Conservation (phyloP, 2,329 filamentous ascomycete genomes). For the Fusarium sp. region DNA sequence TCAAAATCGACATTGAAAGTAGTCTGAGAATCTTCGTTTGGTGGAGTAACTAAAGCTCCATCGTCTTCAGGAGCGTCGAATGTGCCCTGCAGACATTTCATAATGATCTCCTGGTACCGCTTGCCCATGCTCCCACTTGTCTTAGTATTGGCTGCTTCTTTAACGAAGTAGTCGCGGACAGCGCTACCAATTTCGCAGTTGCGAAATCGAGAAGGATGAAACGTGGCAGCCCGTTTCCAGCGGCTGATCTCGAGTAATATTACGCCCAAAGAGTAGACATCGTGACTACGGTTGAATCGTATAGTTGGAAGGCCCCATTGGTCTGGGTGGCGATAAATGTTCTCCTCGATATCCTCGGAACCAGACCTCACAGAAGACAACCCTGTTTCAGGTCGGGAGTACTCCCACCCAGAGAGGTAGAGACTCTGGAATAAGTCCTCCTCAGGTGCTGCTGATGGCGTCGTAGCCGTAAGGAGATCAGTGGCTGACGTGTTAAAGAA, state of each 20-base stretch:
- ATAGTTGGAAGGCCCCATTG: not conserved
- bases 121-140: not conserved
- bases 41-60: not conserved
- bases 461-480: not conserved
- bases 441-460: not conserved
- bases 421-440: not conserved
- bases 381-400: not conserved
- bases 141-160: not conserved
- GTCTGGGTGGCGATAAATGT: slow-evolving; percentile 1
- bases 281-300: not conserved
- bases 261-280: not conserved
- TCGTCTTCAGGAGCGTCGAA: not conserved
- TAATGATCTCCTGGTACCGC: not conserved
- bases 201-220: not conserved
- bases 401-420: not conserved
- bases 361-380: not conserved
- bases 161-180: not conserved
- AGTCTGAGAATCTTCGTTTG: not conserved
- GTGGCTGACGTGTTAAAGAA: not conserved
- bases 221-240: not conserved
- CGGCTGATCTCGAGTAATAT: not conserved
- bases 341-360: not conserved
- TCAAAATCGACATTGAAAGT: not conserved
- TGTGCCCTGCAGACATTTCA: not conserved
- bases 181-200: not conserved